Base-by-base conservation (phyloP, 352 stramenopile genomes). In the Phytophthora palmivora region DNA sequence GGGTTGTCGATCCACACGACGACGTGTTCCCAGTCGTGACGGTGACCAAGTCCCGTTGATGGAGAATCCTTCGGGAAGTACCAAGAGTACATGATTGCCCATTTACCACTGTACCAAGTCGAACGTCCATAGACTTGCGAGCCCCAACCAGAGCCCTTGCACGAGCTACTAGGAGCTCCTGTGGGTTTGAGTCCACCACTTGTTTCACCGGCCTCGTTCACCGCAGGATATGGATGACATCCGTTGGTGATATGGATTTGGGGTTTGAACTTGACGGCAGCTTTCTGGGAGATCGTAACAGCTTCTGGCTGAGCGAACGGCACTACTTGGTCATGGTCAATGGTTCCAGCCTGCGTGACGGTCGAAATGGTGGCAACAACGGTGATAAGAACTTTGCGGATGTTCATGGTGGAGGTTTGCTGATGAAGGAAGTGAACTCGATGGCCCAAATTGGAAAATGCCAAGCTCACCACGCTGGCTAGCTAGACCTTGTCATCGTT, bases 21-120 rank as follows among this genome's bases (percentile, higher is more conserved):
- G n/a, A 79, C 55, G 54, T 79, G 64, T 48, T 79, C 73, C 69
- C 69, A 82, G 47, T 82, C 69, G 45, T 79, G 73, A 41, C 73
- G 73, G 48, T 82, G 69, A 6, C 68, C 72, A 9, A 77, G 33
- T 1, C 49, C 45, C 3, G 65, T 59, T 18, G 58, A 63, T 33
- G 56, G 66, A 38, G 67, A 75, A 55, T 82, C 73, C 60, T 82
- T 82, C 21, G 70, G 69, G 57, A 82, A 72, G 63, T 76, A 78
- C 72, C 72, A 78, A 30, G 68, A 72, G 68, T 74, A 74, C 66
- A 74, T 74, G 68, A 74, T 59, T 7, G 57, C 64, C 46, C 47
- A 71, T 8, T 41, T 44, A 48, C 49, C 63, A 26, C 52, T 71
- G 63, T 67, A 71, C 42, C 46, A 58, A 6, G 34, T 43, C 14